phyloP scores from a whole-genome alignment of 768 basidiomycete genomes.

The Lactarius psammicola region DNA sequence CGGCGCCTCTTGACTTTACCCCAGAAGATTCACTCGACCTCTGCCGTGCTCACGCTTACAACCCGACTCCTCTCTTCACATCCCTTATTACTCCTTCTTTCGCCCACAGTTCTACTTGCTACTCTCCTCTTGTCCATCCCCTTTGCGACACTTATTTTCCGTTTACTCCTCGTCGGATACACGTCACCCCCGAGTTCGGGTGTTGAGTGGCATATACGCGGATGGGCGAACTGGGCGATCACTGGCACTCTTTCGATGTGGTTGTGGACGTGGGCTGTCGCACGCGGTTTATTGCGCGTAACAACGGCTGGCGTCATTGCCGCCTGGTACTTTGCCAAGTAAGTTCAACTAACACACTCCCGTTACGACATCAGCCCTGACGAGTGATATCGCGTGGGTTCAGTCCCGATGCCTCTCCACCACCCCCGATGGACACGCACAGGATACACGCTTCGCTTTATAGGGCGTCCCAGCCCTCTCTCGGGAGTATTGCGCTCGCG shows the following conservation, averaged over 20 bases:
- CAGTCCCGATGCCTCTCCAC: constrained; percentile 38
- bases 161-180: constrained; percentile 72
- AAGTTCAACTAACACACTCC: constrained; percentile 30
- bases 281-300: constrained; percentile 74
- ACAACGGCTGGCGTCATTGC: constrained; percentile 82
- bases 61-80: constrained; percentile 68
- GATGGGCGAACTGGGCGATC: constrained; percentile 77
- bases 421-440: constrained; percentile 57
- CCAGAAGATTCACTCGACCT: constrained; percentile 64
- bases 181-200: constrained; percentile 38
- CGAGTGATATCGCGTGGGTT: neutral
- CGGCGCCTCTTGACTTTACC: constrained; percentile 72
- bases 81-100: constrained; percentile 72
- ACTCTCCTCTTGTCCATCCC: constrained; percentile 72
- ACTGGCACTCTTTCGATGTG: constrained; percentile 50
- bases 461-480: constrained; percentile 75
- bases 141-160: constrained; percentile 74
- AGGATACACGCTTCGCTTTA: constrained; percentile 74
- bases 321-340: constrained; percentile 86
- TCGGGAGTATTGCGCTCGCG: constrained; percentile 77
- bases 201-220: constrained; percentile 53
- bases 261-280: constrained; percentile 78
- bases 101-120: constrained; percentile 66
- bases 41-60: constrained; percentile 54
- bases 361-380: constrained; percentile 10